A percentile compares a stretch with the other conserved stretches of the same genome.
Evolutionary conservation across 148 eudicot species (phyloP).

Genomic region (Spergularia marina): DNA sequence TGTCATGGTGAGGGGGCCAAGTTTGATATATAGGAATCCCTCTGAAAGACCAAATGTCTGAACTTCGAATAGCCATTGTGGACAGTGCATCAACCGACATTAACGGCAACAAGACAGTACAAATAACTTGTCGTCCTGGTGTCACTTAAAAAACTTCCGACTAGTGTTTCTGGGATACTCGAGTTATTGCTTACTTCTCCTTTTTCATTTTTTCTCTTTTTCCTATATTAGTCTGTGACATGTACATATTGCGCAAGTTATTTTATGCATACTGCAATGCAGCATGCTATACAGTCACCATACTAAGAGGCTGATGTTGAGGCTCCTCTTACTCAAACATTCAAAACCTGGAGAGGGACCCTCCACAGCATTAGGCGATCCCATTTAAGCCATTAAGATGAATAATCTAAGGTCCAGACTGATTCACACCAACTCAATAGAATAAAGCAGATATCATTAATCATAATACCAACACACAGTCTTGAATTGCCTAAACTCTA

Average conservation of each 20-base stretch:
- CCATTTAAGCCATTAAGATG: too few relatives aligned
- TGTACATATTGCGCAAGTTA: too few relatives aligned
- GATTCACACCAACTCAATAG: not conserved
- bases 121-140: not conserved
- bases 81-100: not conserved
- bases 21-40: not conserved
- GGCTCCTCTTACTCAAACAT: not conserved
- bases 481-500: not conserved
- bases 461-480: not conserved
- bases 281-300: too few relatives aligned
- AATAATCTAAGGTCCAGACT: too few relatives aligned
- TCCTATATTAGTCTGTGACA: not conserved
- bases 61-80: not conserved
- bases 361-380: not conserved
- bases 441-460: not conserved
- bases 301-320: not conserved
- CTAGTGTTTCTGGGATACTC: not conserved
- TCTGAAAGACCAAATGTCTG: too few relatives aligned
- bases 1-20: not conserved
- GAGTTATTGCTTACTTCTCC: not conserved
- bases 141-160: too few relatives aligned
- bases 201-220: not conserved
- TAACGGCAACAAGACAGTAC: not conserved
- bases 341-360: too few relatives aligned
- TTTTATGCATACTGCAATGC: too few relatives aligned